Evolutionary conservation across 164 flowering plant genomes (phyloP), one percentile per base, ranked within the genome.

Genomic region (Umbellularia californica): DNA sequence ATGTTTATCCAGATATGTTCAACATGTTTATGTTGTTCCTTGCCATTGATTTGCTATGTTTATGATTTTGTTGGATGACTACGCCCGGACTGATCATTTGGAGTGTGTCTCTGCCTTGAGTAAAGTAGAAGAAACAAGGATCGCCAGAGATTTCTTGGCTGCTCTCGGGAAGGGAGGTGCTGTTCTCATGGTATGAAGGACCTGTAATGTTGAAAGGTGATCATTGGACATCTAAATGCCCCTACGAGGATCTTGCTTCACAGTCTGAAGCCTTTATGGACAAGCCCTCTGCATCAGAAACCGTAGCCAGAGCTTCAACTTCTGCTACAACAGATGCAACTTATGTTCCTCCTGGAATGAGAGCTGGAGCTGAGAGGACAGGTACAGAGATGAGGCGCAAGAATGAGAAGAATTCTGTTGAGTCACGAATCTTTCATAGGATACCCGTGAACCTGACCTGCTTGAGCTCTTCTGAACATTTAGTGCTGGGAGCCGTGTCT

Each of bases 161-260:
- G 80, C 79, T 30, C 80, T 88, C 10, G 84, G 84, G 2, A 88
- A 83, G 78, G 90, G 84, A 58, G 95, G 93, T 63, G 70, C 90
- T 74, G 86, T 84, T 75, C 93, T 92, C 74, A 90, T 88, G 94
- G 87, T 89, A 41, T 92, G 97, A 73, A 84, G 97, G 77, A 87
- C 92, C 14, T 92, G 89, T 25, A 92, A 90, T n/a, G n/a, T n/a
- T n/a, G 86, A 89, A 88, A 70, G 91, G 93, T 78, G 97, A 92
- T 58, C 94, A 90, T 83, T 92, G 97, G 97, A 92, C 94, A 20
- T 81, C 97, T 2, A 83, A 82, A 74, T 92, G 93, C 74, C 94
- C 92, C 12, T 88, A 84, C 85, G 90, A 88, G 84, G 94, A 90
- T 79, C 89, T 90, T 30, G 88, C 92, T 9, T 76, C 73, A 23